Evolutionary conservation across 2,329 filamentous ascomycete species (phyloP).

Genomic region (Diaporthe sp.): DNA sequence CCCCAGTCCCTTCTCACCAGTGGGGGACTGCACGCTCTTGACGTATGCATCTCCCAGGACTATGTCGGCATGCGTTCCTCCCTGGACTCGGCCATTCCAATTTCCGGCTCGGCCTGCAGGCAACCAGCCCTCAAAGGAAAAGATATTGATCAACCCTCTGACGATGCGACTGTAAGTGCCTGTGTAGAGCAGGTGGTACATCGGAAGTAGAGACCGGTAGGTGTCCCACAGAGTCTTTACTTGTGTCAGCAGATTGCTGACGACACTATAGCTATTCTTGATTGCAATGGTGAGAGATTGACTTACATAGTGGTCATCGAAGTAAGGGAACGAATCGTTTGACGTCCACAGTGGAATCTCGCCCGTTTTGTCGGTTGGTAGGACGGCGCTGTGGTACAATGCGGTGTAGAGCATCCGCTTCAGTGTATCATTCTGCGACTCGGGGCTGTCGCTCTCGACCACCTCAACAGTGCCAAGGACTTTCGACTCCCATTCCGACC

Average conservation of each 20-base stretch:
- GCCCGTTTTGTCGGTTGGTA: slow-evolving; percentile 65
- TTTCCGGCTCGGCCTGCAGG: slow-evolving; percentile 64
- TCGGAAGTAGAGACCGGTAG: slow-evolving; percentile 48
- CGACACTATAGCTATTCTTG: too few species aligned
- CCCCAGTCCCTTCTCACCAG: slow-evolving; percentile 43
- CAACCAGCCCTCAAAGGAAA: slow-evolving; percentile 61
- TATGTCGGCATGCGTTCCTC: slow-evolving; percentile 68
- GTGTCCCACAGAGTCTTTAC: slow-evolving; percentile 47
- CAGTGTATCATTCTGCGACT: slow-evolving; percentile 25
- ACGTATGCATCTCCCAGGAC: slow-evolving; percentile 68
- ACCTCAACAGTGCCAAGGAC: slow-evolving; percentile 31
- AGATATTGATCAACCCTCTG: slow-evolving; percentile 65
- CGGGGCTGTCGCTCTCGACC: slow-evolving; percentile 6
- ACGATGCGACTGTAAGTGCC: slow-evolving; percentile 66
- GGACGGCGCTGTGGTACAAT: slow-evolving; percentile 67
- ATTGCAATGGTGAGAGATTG: neutral
- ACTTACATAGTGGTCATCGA: slow-evolving; percentile 48
- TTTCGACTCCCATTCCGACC: slow-evolving; percentile 27
- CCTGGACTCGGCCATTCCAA: slow-evolving; percentile 66
- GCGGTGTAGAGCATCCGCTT: slow-evolving; percentile 60
- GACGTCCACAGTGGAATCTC: slow-evolving; percentile 65
- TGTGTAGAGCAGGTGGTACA: slow-evolving; percentile 59
- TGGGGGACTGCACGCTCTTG: slow-evolving; percentile 49
- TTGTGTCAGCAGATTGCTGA: neutral
- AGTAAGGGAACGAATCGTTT: slow-evolving; percentile 50